Evolutionary conservation across 306 rosid species (phyloP).

Genomic region (Astragalus glycyphyllos): DNA sequence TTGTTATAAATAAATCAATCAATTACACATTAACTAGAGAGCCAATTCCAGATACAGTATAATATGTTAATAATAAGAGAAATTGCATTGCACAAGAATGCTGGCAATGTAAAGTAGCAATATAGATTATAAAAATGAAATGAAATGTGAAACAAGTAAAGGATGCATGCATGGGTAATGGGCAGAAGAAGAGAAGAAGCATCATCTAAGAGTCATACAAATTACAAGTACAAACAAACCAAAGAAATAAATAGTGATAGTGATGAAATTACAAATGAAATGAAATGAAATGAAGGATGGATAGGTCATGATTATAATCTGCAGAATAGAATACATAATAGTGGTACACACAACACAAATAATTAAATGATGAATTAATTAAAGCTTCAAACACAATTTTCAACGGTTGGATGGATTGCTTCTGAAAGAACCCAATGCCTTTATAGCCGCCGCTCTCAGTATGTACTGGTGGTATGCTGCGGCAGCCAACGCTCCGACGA

Average conservation of each 20-base stretch:
- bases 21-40: too few relatives aligned
- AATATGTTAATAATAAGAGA: too few relatives aligned
- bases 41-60: too few relatives aligned
- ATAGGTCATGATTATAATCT: not conserved
- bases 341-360: not conserved
- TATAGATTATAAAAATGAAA: too few relatives aligned
- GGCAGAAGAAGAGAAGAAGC: too few relatives aligned
- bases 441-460: conserved; percentile 80
- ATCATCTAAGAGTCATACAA: not conserved
- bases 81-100: too few relatives aligned
- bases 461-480: conserved; percentile 92
- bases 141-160: not conserved
- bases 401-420: conserved; percentile 73
- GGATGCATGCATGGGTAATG: not conserved
- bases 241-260: not conserved
- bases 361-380: not conserved
- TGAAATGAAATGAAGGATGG: too few relatives aligned
- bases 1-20: too few relatives aligned
- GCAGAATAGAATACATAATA: not conserved
- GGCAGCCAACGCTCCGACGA: conserved; percentile 77
- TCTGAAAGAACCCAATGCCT: conserved; percentile 85
- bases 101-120: too few relatives aligned
- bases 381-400: not conserved
- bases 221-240: not conserved
- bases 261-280: not conserved